Evolutionary conservation across 83 land plant species (phyloP).

Genomic region (Larix sibirica): DNA sequence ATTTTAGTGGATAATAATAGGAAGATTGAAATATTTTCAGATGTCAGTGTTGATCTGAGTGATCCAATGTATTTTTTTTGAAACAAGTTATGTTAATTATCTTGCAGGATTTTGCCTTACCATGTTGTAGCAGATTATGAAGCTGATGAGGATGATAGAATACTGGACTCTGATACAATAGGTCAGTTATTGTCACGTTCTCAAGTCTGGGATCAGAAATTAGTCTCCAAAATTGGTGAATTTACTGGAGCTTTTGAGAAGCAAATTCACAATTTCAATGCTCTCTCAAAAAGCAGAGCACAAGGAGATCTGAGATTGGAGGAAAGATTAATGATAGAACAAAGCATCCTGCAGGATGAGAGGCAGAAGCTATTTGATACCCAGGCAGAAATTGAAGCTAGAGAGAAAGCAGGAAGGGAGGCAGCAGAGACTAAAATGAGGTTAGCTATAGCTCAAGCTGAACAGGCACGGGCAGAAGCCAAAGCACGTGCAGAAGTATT

Average conservation of each 20-base stretch:
- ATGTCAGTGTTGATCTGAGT: not conserved
- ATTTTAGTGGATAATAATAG: not conserved
- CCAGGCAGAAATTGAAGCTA: conserved; percentile 61
- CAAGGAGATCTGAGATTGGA: conserved; percentile 72
- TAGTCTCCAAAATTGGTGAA: conserved; percentile 65
- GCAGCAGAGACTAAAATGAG: conserved; percentile 59
- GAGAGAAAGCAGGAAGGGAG: conserved; percentile 60
- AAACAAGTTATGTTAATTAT: not conserved
- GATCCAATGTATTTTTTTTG: not conserved
- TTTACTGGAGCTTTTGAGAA: conserved; percentile 70
- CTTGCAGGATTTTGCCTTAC: conserved; percentile 76
- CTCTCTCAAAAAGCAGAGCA: conserved; percentile 55
- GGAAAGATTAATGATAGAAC: conserved; percentile 63
- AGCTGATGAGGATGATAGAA: conserved; percentile 79
- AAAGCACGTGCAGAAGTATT: conserved; percentile 39
- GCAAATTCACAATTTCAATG: conserved; percentile 72
- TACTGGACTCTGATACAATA: conserved; percentile 61
- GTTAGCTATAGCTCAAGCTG: conserved; percentile 63
- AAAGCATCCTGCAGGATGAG: conserved; percentile 73
- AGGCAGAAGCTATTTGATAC: conserved; percentile 54
- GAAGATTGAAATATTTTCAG: not conserved
- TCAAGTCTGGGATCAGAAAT: conserved; percentile 80
- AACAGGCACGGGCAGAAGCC: conserved; percentile 62
- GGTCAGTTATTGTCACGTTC: conserved; percentile 63
- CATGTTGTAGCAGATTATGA: conserved; percentile 90